Percentiles rank a stretch among this genome's conserved stretches.
These are phyloP conservation scores for Flagelloscypha sp. DNA, from an alignment of 768 basidiomycete species.

Conservation along the genomic window DNA sequence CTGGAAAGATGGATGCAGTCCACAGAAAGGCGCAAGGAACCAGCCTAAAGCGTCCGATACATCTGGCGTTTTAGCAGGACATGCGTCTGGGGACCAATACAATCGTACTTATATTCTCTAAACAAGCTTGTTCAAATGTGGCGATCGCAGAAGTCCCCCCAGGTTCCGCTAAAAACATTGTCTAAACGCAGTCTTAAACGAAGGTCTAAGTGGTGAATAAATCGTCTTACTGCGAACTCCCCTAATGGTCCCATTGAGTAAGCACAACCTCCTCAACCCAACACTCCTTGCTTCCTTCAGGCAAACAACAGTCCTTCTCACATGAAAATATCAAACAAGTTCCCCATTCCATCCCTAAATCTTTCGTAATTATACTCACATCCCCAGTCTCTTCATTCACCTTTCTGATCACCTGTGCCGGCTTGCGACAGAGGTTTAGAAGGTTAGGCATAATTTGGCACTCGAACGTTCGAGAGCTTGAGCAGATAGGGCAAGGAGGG, in stretches of 20 bases:
- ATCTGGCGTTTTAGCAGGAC: too few relatives aligned
- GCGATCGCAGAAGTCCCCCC: too few relatives aligned
- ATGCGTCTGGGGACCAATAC: too few relatives aligned
- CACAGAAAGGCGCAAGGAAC: too few relatives aligned
- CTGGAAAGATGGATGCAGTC: too few relatives aligned
- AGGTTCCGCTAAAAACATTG: too few relatives aligned
- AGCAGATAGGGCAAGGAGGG: slow-evolving; percentile 62
- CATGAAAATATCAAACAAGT: slow-evolving; percentile 88
- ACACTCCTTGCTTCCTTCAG: slow-evolving; percentile 30
- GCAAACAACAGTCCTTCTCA: slow-evolving; percentile 62
- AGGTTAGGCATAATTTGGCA: slow-evolving; percentile 93
- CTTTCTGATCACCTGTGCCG: slow-evolving; percentile 15
- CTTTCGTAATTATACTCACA: slow-evolving; percentile 30
- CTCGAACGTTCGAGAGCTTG: slow-evolving; percentile 69
- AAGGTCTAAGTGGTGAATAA: too few relatives aligned
- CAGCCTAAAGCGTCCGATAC: too few relatives aligned
- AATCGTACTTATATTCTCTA: too few relatives aligned
- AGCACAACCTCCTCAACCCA: slow-evolving; percentile 76
- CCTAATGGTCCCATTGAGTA: slow-evolving; percentile 80
- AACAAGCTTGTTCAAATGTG: too few relatives aligned
- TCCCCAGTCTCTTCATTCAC: slow-evolving; percentile 30
- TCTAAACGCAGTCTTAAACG: too few relatives aligned
- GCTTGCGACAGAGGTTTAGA: slow-evolving; percentile 61
- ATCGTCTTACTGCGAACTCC: too few relatives aligned
- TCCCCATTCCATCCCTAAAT: slow-evolving; percentile 90